Evolutionary conservation across 495 filamentous ascomycete genomes (phyloP), one percentile per base, ranked within the genome.

Genomic region (Amniculicola lignicola): DNA sequence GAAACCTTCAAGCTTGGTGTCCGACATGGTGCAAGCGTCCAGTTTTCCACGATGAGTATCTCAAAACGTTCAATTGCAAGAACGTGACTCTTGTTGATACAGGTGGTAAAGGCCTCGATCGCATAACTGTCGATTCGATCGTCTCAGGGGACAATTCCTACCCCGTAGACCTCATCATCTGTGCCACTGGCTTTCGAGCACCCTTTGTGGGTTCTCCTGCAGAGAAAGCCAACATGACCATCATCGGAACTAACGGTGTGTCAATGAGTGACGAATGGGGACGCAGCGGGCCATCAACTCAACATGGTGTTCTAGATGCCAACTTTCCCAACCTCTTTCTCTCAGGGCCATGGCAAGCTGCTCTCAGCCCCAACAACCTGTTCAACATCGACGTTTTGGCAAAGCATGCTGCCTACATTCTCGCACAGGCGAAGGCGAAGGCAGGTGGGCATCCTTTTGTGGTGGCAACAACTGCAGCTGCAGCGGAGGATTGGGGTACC

Each of bases 301-400:
- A 81, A 36, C 76, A 82, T 64, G 80, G 79, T 10, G 62, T 77
- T 0, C 54, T 67, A 5, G 67, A 59, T 7, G 54, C 60, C 48
- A 72, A 70, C 3, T 82, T 82, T 49, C 80, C 81, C 19, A 83
- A 82, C 49, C 57, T 82, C 12, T 81, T 82, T 65, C 74, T 73
- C 44, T 42, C 70, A 0, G 72, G 72, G 18, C 38, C 68, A 0
- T 42, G 52, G 16, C 81, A 85, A 64, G 46, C 65, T 0, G 67
- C 57, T 22, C 21, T 27, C 15, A 69, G 57, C 36, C 66, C 66
- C 1, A 83, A 80, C 64, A 72, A 71, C 29, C 56, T 64, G 6
- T 72, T 71, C 49, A 65, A 64, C 18, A 56, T 81, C 1, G 76
- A 79, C 36, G 54, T 62, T 6, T 57, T 72, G 14, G 50, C 69